Base-by-base conservation (phyloP, 2,329 filamentous ascomycete species). In the Fusarium chuoi region DNA sequence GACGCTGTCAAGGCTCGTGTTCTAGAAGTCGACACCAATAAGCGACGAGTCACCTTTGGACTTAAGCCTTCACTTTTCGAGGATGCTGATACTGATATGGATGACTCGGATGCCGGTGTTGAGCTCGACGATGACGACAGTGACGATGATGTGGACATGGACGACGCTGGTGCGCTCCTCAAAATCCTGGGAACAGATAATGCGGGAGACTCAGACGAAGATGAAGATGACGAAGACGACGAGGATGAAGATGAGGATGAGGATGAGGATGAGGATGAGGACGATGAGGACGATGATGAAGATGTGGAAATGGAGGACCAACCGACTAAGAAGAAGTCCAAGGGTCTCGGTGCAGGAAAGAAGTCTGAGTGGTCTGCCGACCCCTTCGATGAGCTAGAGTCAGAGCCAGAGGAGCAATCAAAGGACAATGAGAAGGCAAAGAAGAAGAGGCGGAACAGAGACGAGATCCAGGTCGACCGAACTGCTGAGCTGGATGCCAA, bases 1-100 rank as follows among this genome's bases (percentile, higher is more conserved):
- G 96, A 99, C 82, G 85, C 87, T n/a, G 96, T 99, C 72, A 98
- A 98, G 85, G 96, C 96, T 20, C 93, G 94, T 81, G 88, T 99
- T 22, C 83, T 98, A 57, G 93, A 92, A 77, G 86, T 99, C 55
- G 92, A 98, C 75, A 78, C 85, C 9, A 87, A 92, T 75, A 93
- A 93, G 82, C 92, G 91, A 81, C 92, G 93, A 77, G 92, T 99
- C 77, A 97, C 90, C 77, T 94, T 99, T 78, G 94, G 95, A 4
- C 85, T 99, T 68, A 99, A 98, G 84, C 94, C 96, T 42, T 97
- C 94, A 15, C 94, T 98, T 79, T 96, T 99, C 78, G 90, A 91
- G 61, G 89, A 91, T 54, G 87, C 85, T 22, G 89, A 88, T 26
- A 87, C 86, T 30, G 87, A 87, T 62, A 86, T 84, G 76, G 86